Base-by-base conservation (phyloP, 2,329 filamentous ascomycete species). In the Berkeleyomyces rouxiae region DNA sequence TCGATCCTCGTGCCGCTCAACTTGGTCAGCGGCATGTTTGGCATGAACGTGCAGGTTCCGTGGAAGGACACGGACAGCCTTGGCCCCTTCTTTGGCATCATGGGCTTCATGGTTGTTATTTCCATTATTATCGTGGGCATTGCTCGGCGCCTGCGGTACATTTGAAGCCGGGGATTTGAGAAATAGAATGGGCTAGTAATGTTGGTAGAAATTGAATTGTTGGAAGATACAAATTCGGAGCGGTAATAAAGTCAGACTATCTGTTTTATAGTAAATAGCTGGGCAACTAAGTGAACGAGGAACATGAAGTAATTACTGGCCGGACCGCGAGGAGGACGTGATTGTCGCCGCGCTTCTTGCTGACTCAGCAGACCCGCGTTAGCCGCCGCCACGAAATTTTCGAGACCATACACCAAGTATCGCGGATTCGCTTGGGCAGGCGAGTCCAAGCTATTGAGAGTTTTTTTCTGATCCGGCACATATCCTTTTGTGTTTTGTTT, bases 1-100 rank as follows among this genome's bases (percentile, higher is more conserved):
- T 96, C 92, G 2, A 88, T 99, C 67, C 82, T 99, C n/a, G 91
- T 99, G 64, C 93, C 93, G 2, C 83, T 99, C 67, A 99, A 97
- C 71, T 77, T 99, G 67, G 84, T 97, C 66, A 95, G 89, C 46
- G 87, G 88, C 74, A 76, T 91, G 51, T 92, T 91, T 70, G 89
- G 89, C 62, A 95, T 95, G 89, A 95, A 95, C 73, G 88, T 95
- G 1, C 70, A 72, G 3, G 85, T 93, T 13, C 88, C 88, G 0
- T 90, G 84, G 62, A 70, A 68, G 61, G 71, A 75, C 31, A 72
- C 72, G 23, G 78, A 78, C 0, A 77, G 77, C 44, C 78, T 91
- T 39, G 72, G 76, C 3, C 72, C 77, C 2, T 83, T 85, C 67
- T 79, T 77, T 62, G 72, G 70, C n/a, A 78, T 80, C 47, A 70